These are phyloP conservation scores for Prunella vulgaris DNA, from an alignment of 257 asterid genomes.

Conservation along the genomic window DNA sequence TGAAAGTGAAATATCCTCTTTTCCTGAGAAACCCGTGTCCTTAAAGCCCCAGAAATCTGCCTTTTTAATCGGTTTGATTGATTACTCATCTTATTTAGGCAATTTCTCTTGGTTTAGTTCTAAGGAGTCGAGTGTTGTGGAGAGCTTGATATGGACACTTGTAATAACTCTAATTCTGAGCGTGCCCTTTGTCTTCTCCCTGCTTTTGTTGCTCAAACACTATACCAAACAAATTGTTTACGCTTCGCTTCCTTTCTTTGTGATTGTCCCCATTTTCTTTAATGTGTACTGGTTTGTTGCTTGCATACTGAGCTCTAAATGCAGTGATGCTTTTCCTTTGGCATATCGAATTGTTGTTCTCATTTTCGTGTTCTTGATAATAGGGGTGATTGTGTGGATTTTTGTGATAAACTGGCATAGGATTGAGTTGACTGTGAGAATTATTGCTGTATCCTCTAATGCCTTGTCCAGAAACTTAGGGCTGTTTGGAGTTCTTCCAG, in stretches of 20 bases:
- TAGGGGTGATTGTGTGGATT: constrained; percentile 85
- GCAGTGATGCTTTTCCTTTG: constrained; percentile 73
- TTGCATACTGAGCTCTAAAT: constrained; percentile 65
- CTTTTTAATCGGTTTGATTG: background rate
- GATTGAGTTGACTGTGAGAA: constrained; percentile 81
- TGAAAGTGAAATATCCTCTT: background rate
- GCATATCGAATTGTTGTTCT: constrained; percentile 65
- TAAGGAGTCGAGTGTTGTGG: constrained; percentile 34
- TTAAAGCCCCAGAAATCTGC: constrained; percentile 5
- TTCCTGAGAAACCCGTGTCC: background rate
- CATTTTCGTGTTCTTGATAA: constrained; percentile 65
- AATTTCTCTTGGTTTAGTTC: constrained; percentile 28
- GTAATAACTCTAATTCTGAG: constrained; percentile 64
- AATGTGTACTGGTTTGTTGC: constrained; percentile 92
- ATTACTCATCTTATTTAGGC: constrained; percentile 5
- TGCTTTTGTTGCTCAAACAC: constrained; percentile 69
- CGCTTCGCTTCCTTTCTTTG: constrained; percentile 72
- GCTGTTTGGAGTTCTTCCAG: constrained; percentile 74
- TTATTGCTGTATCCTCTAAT: constrained; percentile 69
- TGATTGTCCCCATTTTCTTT: constrained; percentile 65
- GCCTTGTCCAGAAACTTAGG: constrained; percentile 68
- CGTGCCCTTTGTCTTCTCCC: constrained; percentile 49
- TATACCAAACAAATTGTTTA: constrained; percentile 90
- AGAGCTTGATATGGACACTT: constrained; percentile 80
- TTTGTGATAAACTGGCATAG: constrained; percentile 79